These are phyloP conservation scores for Apiotrichum montevideense DNA, from an alignment of 1,284 basidiomycete genomes.

Conservation along the genomic window DNA sequence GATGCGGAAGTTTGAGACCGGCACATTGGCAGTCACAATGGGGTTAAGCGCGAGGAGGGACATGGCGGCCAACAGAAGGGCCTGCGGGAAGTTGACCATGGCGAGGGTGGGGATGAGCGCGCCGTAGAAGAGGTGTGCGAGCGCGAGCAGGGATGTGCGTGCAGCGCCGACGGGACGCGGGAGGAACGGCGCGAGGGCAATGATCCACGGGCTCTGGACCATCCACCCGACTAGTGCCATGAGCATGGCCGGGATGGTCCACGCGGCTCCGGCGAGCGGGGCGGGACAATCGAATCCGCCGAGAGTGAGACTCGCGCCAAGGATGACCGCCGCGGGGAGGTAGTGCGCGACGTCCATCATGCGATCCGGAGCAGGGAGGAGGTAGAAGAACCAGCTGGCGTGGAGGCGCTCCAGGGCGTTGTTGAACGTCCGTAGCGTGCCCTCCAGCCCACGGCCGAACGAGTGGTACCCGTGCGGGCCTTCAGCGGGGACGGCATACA, in stretches of 20 bases:
- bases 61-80: constrained; percentile 59
- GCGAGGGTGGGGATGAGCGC: constrained; percentile 75
- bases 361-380: constrained; percentile 64
- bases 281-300: constrained; percentile 68
- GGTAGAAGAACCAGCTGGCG: constrained; percentile 92
- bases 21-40: not conserved
- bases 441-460: constrained; percentile 80
- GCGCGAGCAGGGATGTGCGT: constrained; percentile 15
- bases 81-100: constrained; percentile 83
- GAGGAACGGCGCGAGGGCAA: constrained; percentile 13
- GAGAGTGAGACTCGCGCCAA: constrained; percentile 76
- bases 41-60: constrained; percentile 48
- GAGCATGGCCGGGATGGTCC: constrained; percentile 17
- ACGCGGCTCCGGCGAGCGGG: constrained; percentile 54
- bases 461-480: constrained; percentile 95
- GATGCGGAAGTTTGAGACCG: not conserved
- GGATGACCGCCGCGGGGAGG: constrained; percentile 73
- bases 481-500: constrained; percentile 77
- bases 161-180: constrained; percentile 56
- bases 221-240: constrained; percentile 21
- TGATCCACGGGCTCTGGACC: constrained; percentile 18
- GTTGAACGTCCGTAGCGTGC: constrained; percentile 77
- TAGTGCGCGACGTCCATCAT: constrained; percentile 87
- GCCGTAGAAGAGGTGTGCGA: constrained; percentile 57
- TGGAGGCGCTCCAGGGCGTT: constrained; percentile 89